A percentile compares a stretch with the other conserved stretches of the same genome.
Conservation (phyloP, 495 filamentous ascomycete genomes). For the Parachaetomium inaequale region DNA sequence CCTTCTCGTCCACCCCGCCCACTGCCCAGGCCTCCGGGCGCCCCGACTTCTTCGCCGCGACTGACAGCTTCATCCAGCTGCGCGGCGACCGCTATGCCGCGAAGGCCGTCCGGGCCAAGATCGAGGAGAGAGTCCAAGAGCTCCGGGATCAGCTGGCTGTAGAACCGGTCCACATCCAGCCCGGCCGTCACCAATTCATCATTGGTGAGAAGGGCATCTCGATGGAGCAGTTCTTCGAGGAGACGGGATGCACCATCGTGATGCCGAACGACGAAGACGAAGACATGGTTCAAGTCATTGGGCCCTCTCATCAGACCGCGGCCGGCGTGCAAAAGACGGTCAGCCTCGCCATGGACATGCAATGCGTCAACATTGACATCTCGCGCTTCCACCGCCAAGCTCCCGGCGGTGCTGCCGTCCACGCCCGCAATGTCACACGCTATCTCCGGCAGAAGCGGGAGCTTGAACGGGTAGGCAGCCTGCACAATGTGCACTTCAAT, state of each 20-base stretch:
- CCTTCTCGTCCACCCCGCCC: constrained; percentile 66
- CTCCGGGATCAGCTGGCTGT: constrained; percentile 65
- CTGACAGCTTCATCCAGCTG: constrained; percentile 70
- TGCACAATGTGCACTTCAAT: constrained; percentile 76
- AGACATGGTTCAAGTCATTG: constrained; percentile 78
- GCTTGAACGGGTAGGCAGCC: constrained; percentile 71
- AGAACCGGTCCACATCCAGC: constrained; percentile 69
- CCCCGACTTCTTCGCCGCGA: constrained; percentile 63
- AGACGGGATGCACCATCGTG: constrained; percentile 87
- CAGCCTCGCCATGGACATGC: constrained; percentile 78
- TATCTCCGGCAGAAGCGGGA: constrained; percentile 75
- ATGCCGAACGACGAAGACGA: constrained; percentile 70
- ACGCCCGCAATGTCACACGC: constrained; percentile 78
- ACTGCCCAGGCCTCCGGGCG: constrained; percentile 57
- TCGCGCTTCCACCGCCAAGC: constrained; percentile 70
- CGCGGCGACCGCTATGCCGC: constrained; percentile 83
- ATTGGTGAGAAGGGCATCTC: constrained; percentile 74
- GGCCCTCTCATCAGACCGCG: constrained; percentile 67
- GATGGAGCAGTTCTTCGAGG: constrained; percentile 76
- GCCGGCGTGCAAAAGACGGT: constrained; percentile 72
- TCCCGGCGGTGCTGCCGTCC: constrained; percentile 63
- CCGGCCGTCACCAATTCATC: constrained; percentile 85
- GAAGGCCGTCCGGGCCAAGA: constrained; percentile 69
- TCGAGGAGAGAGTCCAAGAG: constrained; percentile 71
- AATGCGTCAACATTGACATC: constrained; percentile 72